Evolutionary conservation across 805 yeast genomes (phyloP), one percentile per base, ranked within the genome.

Genomic region (Jamesozyma rosinii): DNA sequence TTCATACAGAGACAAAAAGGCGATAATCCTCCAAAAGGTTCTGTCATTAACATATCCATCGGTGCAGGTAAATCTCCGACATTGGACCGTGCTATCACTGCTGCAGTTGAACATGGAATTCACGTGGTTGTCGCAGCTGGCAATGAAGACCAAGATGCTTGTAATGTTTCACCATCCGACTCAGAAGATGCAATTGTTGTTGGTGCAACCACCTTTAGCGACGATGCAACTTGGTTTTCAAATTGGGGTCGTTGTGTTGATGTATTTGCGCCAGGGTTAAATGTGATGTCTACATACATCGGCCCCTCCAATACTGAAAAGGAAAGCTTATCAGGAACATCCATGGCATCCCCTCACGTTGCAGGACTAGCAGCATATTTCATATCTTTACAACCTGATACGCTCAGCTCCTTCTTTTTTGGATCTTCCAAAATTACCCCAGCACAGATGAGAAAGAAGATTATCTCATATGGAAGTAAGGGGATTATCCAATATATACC

Each of bases 311-410:
- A 87, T 3, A 71, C 74, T 42, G 66, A 76, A 42, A 83, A 88
- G 52, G 88, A 92, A 37, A 77, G 85, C 33, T 72, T 84, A 61
- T 83, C 95, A 32, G 98, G 98, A 67, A 90, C 97, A 10, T 90
- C 97, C 14, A 90, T 90, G 98, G 96, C 97, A 19, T 83, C 97
- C 32, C 97, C 98, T 37, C 96, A 88, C 60, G 89, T 89, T 54
- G 81, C 88, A 47, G 98, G 98, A 54, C 73, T 90, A 63, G 77
- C 88, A 58, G 76, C 95, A 8, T 90, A 90, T 74, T 90, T 77
- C 69, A 70, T 89, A 61, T 82, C 95, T 5, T 75, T 88, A 65
- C 86, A 83, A 68, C 95, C 95, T 51, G 82, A 75, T 37, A 15
- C 20, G 63, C 78, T 11, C 76, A 72, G 39, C 80, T 88, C 40